phyloP scores from a whole-genome alignment of 257 asterid species.

The Orobanche coerulescens region DNA sequence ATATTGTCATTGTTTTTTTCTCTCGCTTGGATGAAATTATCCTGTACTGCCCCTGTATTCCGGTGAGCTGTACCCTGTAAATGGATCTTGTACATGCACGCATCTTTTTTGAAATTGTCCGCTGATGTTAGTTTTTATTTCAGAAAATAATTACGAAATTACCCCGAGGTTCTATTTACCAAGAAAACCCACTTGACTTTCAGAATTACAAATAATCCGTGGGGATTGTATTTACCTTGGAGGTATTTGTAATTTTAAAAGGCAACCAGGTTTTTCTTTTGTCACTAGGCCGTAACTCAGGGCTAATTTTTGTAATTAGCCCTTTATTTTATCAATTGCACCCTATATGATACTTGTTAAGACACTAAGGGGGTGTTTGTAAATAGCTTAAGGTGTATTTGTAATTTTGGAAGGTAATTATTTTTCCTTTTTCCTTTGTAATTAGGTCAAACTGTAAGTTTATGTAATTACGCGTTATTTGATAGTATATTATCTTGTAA shows the following conservation, averaged over 20 bases:
- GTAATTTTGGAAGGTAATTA: not conserved
- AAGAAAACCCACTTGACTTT: not conserved
- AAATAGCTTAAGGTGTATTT: too few species aligned
- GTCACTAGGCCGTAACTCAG: too few species aligned
- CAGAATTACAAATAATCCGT: not conserved
- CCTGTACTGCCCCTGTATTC: not conserved
- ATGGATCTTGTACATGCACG: slow-evolving; percentile 5
- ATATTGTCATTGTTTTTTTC: not conserved
- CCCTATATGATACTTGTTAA: not conserved
- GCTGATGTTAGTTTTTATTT: too few species aligned
- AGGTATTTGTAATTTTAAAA: too few species aligned
- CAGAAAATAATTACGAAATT: too few species aligned
- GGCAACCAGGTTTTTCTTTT: too few species aligned
- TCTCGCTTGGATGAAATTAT: not conserved
- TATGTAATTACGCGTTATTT: not conserved
- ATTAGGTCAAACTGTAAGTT: not conserved
- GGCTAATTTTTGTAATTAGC: too few species aligned
- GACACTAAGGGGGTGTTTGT: not conserved
- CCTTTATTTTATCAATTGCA: not conserved
- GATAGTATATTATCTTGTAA: not conserved
- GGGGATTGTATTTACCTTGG: too few species aligned
- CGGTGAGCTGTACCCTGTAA: not conserved
- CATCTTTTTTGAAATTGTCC: slow-evolving; percentile 21
- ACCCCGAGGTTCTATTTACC: too few species aligned
- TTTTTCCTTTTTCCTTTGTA: not conserved